Evolutionary conservation across 495 filamentous ascomycete species (phyloP).

Genomic region (Articulospora tetracladia): DNA sequence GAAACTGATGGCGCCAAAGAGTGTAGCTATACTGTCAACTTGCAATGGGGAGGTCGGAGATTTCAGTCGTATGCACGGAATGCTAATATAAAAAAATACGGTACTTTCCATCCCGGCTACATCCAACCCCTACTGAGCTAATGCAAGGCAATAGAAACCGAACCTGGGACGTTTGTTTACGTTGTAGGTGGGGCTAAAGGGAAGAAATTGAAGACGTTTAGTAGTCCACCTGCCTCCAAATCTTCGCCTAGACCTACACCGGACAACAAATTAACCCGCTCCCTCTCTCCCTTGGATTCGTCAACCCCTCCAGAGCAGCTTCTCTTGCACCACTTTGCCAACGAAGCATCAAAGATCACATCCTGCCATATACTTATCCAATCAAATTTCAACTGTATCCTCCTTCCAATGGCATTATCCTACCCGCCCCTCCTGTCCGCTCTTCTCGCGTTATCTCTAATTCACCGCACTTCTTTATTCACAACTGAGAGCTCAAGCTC

Average conservation of each 20-base stretch:
- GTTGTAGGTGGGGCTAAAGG: neutral
- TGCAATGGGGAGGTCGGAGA: neutral
- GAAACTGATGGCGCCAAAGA: neutral
- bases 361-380: neutral
- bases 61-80: neutral
- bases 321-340: slow-evolving; percentile 1
- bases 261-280: neutral
- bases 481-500: neutral
- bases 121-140: no score
- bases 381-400: neutral
- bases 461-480: neutral
- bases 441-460: neutral
- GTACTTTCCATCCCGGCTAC: neutral
- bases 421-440: slow-evolving; percentile 4
- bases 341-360: neutral
- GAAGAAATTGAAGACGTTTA: neutral
- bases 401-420: neutral
- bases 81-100: neutral
- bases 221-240: no score
- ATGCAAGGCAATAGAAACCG: neutral
- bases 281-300: neutral
- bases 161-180: neutral
- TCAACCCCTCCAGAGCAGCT: neutral
- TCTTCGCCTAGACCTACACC: no score
- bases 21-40: neutral